Conservation (phyloP, 352 stramenopile genomes). For the Plasmopara viticola region DNA sequence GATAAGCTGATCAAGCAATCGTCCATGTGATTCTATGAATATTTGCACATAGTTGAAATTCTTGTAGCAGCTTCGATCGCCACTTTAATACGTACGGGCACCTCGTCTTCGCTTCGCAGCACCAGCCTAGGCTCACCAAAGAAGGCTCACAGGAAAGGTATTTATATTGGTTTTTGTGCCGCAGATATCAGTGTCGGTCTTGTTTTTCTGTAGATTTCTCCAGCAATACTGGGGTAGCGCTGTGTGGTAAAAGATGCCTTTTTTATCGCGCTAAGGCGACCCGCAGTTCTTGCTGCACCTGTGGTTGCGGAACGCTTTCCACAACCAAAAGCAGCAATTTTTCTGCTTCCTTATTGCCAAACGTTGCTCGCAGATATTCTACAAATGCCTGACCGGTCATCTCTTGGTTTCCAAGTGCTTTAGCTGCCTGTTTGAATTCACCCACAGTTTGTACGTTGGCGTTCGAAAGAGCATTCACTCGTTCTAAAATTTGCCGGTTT, state of each 20-base stretch:
- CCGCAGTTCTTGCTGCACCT: conserved; percentile 55
- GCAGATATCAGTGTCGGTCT: no score
- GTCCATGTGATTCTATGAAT: conserved; percentile 22
- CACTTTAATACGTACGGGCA: conserved; percentile 15
- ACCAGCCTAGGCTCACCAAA: not conserved
- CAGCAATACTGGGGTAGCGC: not conserved
- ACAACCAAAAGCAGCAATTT: conserved; percentile 60
- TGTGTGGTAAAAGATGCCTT: not conserved
- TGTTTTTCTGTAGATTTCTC: no score
- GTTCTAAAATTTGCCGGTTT: conserved; percentile 60
- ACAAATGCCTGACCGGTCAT: conserved; percentile 64
- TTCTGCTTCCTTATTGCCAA: conserved; percentile 44
- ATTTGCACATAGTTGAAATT: conserved; percentile 35
- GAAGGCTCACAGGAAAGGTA: no score
- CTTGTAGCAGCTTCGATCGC: conserved; percentile 30
- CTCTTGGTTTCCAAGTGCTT: conserved; percentile 61
- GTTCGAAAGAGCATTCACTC: conserved; percentile 46
- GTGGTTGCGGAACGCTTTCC: conserved; percentile 51
- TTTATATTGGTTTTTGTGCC: no score
- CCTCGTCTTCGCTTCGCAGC: conserved; percentile 6
- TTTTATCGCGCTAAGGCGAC: conserved; percentile 39
- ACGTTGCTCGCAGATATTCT: conserved; percentile 47
- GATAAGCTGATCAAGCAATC: conserved; percentile 26
- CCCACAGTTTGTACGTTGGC: conserved; percentile 41
- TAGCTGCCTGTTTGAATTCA: conserved; percentile 64